phyloP scores from a whole-genome alignment of 1,284 basidiomycete genomes.

The Malassezia arunalokei region DNA sequence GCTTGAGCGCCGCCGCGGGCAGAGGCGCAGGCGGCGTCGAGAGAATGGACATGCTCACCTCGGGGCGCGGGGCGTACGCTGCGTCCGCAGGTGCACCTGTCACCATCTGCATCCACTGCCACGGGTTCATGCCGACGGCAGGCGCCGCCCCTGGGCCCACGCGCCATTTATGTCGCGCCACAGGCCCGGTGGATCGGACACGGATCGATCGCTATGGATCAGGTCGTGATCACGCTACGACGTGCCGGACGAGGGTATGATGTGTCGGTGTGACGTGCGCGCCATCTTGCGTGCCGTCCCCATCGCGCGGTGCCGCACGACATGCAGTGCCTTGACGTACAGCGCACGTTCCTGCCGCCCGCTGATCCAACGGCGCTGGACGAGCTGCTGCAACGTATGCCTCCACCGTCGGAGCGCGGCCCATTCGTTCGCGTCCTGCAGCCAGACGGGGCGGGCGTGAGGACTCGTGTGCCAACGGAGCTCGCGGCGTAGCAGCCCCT shows the following conservation, averaged over 20 bases:
- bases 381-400: neutral
- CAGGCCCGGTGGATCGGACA: too few relatives aligned
- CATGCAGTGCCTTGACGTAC: neutral
- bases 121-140: neutral
- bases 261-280: neutral
- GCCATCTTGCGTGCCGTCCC: neutral
- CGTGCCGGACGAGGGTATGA: neutral
- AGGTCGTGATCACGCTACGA: too few relatives aligned
- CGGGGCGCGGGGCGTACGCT: too few relatives aligned
- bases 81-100: neutral
- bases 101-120: neutral
- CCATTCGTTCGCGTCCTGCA: neutral
- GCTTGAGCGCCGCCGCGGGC: too few relatives aligned
- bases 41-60: too few relatives aligned
- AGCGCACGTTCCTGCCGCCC: neutral
- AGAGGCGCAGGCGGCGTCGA: too few relatives aligned
- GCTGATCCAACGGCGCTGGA: neutral
- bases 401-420: neutral
- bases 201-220: too few relatives aligned
- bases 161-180: too few relatives aligned
- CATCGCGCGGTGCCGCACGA: neutral
- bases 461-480: conserved; percentile 1
- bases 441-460: neutral
- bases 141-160: too few relatives aligned
- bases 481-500: conserved; percentile 6